Percentiles rank a stretch among this genome's conserved stretches.
These are phyloP conservation scores for Chimonanthus salicifolius DNA, from an alignment of 164 flowering plant genomes.

Conservation along the genomic window DNA sequence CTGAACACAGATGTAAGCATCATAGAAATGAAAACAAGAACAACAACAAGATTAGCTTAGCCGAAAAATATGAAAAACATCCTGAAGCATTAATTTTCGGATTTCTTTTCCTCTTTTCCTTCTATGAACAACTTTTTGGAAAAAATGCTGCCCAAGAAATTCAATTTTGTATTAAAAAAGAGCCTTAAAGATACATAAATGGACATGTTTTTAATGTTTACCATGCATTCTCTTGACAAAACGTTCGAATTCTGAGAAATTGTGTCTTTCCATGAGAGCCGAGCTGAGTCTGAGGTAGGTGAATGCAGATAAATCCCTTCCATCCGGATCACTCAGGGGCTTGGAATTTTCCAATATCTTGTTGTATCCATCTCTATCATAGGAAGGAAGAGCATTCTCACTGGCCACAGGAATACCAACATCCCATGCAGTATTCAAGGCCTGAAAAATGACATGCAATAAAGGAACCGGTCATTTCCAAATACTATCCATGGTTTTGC, in stretches of 20 bases:
- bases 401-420: slow-evolving; percentile 47
- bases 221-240: slow-evolving; percentile 95
- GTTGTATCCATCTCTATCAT: slow-evolving; percentile 70
- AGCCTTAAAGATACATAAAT: not conserved
- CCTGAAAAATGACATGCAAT: slow-evolving; percentile 31
- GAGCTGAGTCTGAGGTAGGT: slow-evolving; percentile 69
- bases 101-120: no score
- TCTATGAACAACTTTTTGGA: not conserved
- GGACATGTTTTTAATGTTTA: slow-evolving; percentile 17
- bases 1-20: no score
- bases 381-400: slow-evolving; percentile 72
- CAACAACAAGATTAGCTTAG: no score
- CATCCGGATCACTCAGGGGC: slow-evolving; percentile 76
- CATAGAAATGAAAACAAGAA: no score
- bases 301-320: slow-evolving; percentile 65
- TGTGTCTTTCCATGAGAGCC: slow-evolving; percentile 54
- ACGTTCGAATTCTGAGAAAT: slow-evolving; percentile 67
- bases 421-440: slow-evolving; percentile 95
- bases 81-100: no score
- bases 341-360: slow-evolving; percentile 70
- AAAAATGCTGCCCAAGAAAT: not conserved
- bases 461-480: not conserved
- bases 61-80: no score
- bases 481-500: no score
- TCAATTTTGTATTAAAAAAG: not conserved